Conservation (phyloP, 768 basidiomycete species). For the Wakefieldia striispora region DNA sequence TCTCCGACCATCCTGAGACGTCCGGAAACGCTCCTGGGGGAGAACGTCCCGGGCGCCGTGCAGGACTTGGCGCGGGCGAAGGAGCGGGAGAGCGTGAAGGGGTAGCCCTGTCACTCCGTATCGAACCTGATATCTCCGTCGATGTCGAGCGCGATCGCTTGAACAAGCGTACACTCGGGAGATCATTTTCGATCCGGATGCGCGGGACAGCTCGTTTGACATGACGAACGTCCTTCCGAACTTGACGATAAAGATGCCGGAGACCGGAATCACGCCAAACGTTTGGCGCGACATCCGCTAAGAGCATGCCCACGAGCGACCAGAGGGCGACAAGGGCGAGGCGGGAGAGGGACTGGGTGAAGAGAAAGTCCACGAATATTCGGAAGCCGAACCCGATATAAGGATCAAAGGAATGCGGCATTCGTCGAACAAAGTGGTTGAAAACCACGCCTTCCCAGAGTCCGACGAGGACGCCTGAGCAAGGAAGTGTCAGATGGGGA, state of each 20-base stretch:
- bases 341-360: conserved; percentile 53
- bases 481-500: conserved; percentile 1
- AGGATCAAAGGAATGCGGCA: conserved; percentile 64
- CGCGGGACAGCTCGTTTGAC: conserved; percentile 31
- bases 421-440: conserved; percentile 67
- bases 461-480: conserved; percentile 64
- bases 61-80: conserved; percentile 13
- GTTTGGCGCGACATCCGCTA: conserved; percentile 49
- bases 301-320: conserved; percentile 51
- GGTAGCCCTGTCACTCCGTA: conserved; percentile 31
- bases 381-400: conserved; percentile 66
- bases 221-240: conserved; percentile 34
- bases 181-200: conserved; percentile 32
- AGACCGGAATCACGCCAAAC: conserved; percentile 45
- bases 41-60: conserved; percentile 24
- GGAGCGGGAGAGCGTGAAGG: conserved; percentile 25
- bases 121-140: conserved; percentile 17
- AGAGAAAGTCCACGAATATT: conserved; percentile 68
- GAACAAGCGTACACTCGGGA: conserved; percentile 30
- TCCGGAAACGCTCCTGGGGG: conserved; percentile 30
- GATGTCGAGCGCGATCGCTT: conserved; percentile 15
- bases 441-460: conserved; percentile 79
- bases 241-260: conserved; percentile 34
- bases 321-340: conserved; percentile 50
- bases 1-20: conserved; percentile 33